phyloP scores from a whole-genome alignment of 129 eudicot genomes.

The sunflower (Helianthus annuus) region DNA sequence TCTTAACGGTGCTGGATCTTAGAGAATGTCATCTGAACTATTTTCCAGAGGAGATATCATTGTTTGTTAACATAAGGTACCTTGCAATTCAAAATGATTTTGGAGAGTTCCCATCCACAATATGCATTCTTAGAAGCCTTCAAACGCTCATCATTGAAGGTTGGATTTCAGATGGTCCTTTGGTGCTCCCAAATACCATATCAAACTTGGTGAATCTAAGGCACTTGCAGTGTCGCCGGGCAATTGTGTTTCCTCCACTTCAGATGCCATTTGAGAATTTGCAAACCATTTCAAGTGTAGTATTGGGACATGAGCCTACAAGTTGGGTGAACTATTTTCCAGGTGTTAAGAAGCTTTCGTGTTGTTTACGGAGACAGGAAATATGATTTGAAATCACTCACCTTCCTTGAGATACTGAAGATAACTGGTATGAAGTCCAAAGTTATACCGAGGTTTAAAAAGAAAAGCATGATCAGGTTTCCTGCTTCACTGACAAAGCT shows the following conservation, averaged over 20 bases:
- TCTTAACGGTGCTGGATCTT: slow-evolving; percentile 16
- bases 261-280: not conserved
- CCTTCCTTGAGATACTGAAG: not conserved
- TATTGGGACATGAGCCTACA: not conserved
- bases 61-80: slow-evolving; percentile 19
- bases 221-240: not conserved
- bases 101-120: not conserved
- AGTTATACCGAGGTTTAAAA: too few relatives aligned
- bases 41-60: not conserved
- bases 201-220: slow-evolving; percentile 15
- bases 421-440: too few relatives aligned
- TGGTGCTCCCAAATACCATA: not conserved
- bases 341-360: not conserved
- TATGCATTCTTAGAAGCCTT: slow-evolving; percentile 17
- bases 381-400: not conserved
- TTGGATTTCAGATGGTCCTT: rapidly evolving
- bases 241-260: not conserved
- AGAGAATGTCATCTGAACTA: too few relatives aligned
- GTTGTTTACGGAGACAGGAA: not conserved
- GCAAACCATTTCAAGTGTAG: slow-evolving; percentile 2
- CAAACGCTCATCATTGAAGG: slow-evolving; percentile 7
- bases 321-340: slow-evolving; percentile 18
- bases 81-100: not conserved
- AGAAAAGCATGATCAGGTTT: too few relatives aligned
- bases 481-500: too few relatives aligned